Conservation (phyloP, 805 yeast species). For the Zygoascus bituminiphila region DNA sequence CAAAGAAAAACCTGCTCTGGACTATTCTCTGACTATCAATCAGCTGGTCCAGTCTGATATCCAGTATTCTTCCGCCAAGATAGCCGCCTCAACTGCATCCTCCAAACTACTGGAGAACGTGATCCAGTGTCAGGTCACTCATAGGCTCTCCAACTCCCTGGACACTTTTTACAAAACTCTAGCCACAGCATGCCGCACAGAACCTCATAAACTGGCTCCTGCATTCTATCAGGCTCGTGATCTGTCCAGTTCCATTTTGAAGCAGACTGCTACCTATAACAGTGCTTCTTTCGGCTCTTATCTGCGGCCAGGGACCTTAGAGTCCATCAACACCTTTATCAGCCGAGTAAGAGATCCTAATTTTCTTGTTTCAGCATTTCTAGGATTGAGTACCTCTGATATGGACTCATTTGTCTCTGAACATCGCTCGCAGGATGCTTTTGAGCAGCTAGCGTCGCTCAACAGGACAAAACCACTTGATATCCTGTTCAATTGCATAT, state of each 20-base stretch:
- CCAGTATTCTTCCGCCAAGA: slow-evolving; percentile 5
- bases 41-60: slow-evolving; percentile 12
- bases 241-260: slow-evolving; percentile 11
- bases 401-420: slow-evolving; percentile 13
- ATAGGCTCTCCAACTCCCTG: slow-evolving; percentile 14
- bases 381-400: slow-evolving; percentile 19
- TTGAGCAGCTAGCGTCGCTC: slow-evolving; percentile 19
- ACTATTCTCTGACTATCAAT: slow-evolving; percentile 9
- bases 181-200: slow-evolving; percentile 11
- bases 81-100: slow-evolving; percentile 11
- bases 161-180: slow-evolving; percentile 5
- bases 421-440: slow-evolving; percentile 9
- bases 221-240: slow-evolving; percentile 17
- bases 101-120: slow-evolving; percentile 11
- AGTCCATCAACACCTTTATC: slow-evolving; percentile 27
- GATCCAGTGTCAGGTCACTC: slow-evolving; percentile 13
- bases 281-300: slow-evolving; percentile 10
- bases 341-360: slow-evolving; percentile 27
- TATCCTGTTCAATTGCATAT: slow-evolving; percentile 25
- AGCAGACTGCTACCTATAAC: neutral
- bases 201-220: slow-evolving; percentile 14
- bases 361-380: slow-evolving; percentile 25
- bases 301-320: slow-evolving; percentile 22
- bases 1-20: neutral
- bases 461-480: slow-evolving; percentile 24